Evolutionary conservation across 2,329 filamentous ascomycete species (phyloP).

Genomic region (Pseudonectria buxi): DNA sequence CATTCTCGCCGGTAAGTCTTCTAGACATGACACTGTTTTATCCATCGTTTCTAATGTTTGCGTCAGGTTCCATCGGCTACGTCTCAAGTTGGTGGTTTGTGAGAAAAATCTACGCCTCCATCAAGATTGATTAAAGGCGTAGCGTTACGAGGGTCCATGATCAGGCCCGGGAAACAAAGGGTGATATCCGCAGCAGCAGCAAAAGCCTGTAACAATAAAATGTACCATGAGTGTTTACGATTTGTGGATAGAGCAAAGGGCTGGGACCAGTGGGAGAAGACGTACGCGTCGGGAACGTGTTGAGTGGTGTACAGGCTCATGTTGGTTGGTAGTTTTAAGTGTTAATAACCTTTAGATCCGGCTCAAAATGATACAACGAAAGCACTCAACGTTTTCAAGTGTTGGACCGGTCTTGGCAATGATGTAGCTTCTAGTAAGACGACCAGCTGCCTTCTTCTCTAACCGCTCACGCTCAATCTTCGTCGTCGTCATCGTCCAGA

Average conservation of each 20-base stretch:
- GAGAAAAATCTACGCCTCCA: constrained; percentile 89
- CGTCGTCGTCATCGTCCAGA: constrained; percentile 42
- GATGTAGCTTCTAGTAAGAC: no score
- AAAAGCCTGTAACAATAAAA: neutral
- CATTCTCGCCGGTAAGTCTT: constrained; percentile 76
- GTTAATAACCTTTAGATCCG: no score
- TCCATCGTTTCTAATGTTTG: constrained; percentile 9
- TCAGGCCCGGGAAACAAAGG: constrained; percentile 7
- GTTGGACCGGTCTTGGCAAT: no score
- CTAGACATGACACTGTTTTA: neutral
- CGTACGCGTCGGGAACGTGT: no score
- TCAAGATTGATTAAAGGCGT: constrained; percentile 77
- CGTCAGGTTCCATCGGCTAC: constrained; percentile 83
- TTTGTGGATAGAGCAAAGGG: neutral
- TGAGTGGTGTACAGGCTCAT: no score
- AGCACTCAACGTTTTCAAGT: no score
- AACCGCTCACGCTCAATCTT: constrained; percentile 20
- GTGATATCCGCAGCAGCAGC: constrained; percentile 6
- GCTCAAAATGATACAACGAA: no score
- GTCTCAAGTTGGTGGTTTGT: constrained; percentile 93
- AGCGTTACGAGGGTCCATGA: constrained; percentile 1
- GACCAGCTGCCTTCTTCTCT: neutral
- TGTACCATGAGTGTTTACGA: neutral
- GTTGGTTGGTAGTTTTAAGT: no score
- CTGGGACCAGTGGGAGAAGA: no score